Evolutionary conservation across 148 eudicot genomes (phyloP).

Genomic region (Fallopia convolvulus): DNA sequence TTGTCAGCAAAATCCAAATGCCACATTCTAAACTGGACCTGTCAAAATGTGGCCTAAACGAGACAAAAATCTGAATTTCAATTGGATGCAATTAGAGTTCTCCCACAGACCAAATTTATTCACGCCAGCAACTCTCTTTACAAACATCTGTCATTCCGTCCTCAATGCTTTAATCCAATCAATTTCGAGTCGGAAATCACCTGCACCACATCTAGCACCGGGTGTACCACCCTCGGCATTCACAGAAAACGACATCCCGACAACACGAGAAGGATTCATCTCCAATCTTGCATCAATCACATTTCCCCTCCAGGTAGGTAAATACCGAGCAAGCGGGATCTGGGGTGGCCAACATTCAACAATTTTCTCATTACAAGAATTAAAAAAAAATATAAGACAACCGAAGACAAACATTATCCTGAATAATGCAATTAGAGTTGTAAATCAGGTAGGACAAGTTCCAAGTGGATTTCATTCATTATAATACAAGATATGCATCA

Average conservation of each 20-base stretch:
- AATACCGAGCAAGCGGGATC: conserved; percentile 84
- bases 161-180: conserved; percentile 95
- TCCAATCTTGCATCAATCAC: conserved; percentile 80
- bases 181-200: conserved; percentile 76
- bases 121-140: background rate
- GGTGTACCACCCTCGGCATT: conserved; percentile 92
- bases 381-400: too few relatives aligned
- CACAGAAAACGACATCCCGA: conserved; percentile 90
- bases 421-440: too few relatives aligned
- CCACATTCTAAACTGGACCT: background rate
- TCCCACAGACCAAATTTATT: background rate
- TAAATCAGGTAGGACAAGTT: too few relatives aligned
- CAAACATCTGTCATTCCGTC: conserved; percentile 23
- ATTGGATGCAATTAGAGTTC: background rate
- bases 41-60: background rate
- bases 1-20: background rate
- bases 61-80: background rate
- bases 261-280: conserved; percentile 82
- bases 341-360: conserved; percentile 9
- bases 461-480: too few relatives aligned
- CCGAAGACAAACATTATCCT: too few relatives aligned
- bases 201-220: conserved; percentile 76
- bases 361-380: too few relatives aligned
- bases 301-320: conserved; percentile 97
- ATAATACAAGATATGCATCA: too few relatives aligned